phyloP scores from a whole-genome alignment of 1,284 basidiomycete species.

The Cryptococcus maquisensis region DNA sequence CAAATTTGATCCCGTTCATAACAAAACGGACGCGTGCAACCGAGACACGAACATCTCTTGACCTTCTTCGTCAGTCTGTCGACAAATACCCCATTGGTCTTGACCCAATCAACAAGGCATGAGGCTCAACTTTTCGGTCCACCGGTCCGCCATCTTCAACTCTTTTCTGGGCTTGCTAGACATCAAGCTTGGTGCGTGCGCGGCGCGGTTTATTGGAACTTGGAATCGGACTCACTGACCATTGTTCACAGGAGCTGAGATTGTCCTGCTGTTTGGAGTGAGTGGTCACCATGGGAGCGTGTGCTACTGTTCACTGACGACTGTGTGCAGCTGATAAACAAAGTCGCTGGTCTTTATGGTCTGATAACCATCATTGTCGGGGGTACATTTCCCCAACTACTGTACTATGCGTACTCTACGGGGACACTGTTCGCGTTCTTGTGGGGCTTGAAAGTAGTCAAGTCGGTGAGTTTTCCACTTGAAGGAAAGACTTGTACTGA shows the following conservation, averaged over 20 bases:
- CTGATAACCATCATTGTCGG: conserved; percentile 86
- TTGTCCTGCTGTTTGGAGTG: conserved; percentile 81
- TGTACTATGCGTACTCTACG: conserved; percentile 88
- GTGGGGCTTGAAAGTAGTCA: conserved; percentile 83
- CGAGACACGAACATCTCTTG: no score
- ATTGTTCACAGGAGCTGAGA: conserved; percentile 56
- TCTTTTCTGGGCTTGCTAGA: conserved; percentile 80
- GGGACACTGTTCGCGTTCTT: conserved; percentile 72
- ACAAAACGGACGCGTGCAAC: no score
- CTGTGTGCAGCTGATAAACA: conserved; percentile 75
- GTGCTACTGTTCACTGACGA: background rate
- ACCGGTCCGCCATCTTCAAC: conserved; percentile 54
- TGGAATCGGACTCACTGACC: background rate
- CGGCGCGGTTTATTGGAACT: background rate
- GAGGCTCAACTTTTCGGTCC: conserved; percentile 30
- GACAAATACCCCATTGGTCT: no score
- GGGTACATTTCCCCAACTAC: conserved; percentile 83
- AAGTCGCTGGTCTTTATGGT: conserved; percentile 95
- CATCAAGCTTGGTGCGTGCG: conserved; percentile 68
- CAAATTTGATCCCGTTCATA: no score
- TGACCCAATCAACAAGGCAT: conserved; percentile 14
- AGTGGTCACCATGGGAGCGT: conserved; percentile 32
- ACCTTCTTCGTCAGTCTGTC: no score
- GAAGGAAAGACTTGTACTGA: background rate
- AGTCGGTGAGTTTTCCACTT: conserved; percentile 58